Percentiles rank a stretch among this genome's conserved stretches.
Conservation (phyloP, 2,329 filamentous ascomycete genomes). For the Venturia carpophila region DNA sequence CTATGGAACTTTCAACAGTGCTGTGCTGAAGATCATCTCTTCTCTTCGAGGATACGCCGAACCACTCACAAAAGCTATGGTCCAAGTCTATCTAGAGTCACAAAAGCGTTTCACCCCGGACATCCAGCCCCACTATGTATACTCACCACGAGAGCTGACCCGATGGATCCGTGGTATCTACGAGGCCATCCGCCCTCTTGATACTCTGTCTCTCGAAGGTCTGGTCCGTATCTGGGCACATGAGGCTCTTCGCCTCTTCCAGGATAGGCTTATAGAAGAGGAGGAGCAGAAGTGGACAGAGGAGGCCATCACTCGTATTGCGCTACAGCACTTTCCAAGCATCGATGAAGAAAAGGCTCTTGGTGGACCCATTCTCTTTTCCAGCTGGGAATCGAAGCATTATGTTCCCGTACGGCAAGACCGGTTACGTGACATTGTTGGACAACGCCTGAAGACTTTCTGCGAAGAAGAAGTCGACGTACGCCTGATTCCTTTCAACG, state of each 20-base stretch:
- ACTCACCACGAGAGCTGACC: conserved; percentile 96
- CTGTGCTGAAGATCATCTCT: conserved; percentile 93
- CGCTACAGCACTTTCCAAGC: conserved; percentile 87
- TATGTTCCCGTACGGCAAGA: conserved; percentile 96
- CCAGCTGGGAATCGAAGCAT: conserved; percentile 98
- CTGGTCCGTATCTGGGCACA: conserved; percentile 97
- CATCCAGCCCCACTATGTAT: conserved; percentile 98
- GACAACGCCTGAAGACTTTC: conserved; percentile 93
- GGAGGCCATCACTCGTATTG: conserved; percentile 76
- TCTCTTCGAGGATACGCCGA: conserved; percentile 92
- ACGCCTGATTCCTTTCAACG: conserved; percentile 97
- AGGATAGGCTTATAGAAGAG: conserved; percentile 90
- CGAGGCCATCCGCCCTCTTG: conserved; percentile 88
- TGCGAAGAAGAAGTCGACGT: conserved; percentile 99
- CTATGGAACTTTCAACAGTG: conserved; percentile 95
- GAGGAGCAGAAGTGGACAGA: conserved; percentile 95
- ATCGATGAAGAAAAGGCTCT: conserved; percentile 85
- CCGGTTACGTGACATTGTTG: conserved; percentile 91
- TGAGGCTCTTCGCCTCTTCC: conserved; percentile 90
- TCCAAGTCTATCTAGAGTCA: conserved; percentile 89
- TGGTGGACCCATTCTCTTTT: conserved; percentile 90
- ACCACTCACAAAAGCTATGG: conserved; percentile 92
- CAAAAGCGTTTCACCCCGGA: conserved; percentile 91
- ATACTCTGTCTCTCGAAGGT: conserved; percentile 80
- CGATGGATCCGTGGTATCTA: conserved; percentile 97